These are phyloP conservation scores for Chlorophyllum brunneum DNA, from an alignment of 768 basidiomycete genomes.

Conservation along the genomic window DNA sequence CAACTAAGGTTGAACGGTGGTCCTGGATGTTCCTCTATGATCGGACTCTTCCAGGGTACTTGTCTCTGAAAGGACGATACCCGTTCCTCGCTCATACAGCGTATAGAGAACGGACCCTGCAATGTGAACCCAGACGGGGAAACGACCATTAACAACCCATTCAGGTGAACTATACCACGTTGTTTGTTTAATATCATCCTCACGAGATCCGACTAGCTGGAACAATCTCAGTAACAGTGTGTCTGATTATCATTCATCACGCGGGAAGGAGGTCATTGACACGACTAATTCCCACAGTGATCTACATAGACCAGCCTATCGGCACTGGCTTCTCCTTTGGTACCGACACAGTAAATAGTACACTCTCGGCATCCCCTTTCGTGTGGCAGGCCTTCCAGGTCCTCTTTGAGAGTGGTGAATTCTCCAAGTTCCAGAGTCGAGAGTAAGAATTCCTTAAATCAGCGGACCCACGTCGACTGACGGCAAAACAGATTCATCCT, in stretches of 20 bases:
- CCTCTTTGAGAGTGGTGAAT: conserved; percentile 51
- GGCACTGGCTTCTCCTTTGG: conserved; percentile 65
- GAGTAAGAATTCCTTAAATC: conserved; percentile 58
- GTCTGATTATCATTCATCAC: conserved; percentile 16
- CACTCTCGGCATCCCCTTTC: conserved; percentile 49
- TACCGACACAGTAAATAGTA: conserved; percentile 42
- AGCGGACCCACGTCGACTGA: conserved; percentile 8
- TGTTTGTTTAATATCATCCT: neutral
- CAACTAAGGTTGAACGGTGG: conserved; percentile 50
- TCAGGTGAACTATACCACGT: conserved; percentile 34
- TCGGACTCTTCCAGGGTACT: conserved; percentile 62
- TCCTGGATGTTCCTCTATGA: conserved; percentile 53
- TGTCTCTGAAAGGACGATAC: conserved; percentile 59
- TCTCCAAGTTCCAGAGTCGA: conserved; percentile 39
- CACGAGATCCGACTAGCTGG: conserved; percentile 40
- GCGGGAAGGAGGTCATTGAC: neutral
- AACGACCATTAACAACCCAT: conserved; percentile 55
- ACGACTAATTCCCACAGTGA: conserved; percentile 20
- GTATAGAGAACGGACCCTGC: conserved; percentile 61
- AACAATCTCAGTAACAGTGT: conserved; percentile 63
- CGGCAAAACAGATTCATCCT: conserved; percentile 22
- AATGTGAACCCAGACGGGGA: conserved; percentile 49
- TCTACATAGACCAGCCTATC: conserved; percentile 64
- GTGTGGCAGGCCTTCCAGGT: conserved; percentile 64
- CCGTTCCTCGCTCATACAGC: conserved; percentile 28